Evolutionary conservation across 192 early-diverging fungal species (phyloP), one percentile per base, ranked within the genome.

Genomic region (Rhizophlyctis rosea): DNA sequence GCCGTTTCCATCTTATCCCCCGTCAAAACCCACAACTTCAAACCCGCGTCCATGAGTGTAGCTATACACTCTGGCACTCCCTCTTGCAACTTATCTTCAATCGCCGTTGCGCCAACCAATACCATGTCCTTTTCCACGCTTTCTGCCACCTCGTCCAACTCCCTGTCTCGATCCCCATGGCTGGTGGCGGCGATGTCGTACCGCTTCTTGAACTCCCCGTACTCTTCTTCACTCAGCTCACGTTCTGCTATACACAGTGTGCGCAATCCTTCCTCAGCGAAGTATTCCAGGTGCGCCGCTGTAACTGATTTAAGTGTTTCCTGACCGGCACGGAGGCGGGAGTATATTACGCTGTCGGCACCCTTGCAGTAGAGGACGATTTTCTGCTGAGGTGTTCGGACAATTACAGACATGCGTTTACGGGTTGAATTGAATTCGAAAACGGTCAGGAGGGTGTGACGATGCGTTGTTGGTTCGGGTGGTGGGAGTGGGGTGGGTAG

Each of bases 31-130:
- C 96, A 98, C 34, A 97, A 72, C 74, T 95, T 94, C 64, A 97
- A 91, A 21, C 93, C 93, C 0, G 94, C 95, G 47, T 78, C 78
- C 1, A 88, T 79, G 52, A 98, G 70, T 30, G 85, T 84, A 1
- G 87, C 86, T 62, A 98, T 97, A 39, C 90, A 88, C 58, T 94
- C 92, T 4, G 96, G 94, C 2, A 98, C 96, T 59, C 92, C 94
- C n/a, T 93, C 93, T 70, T 98, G 96, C 16, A 98, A 86, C 76
- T 90, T 87, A 70, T 98, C 96, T 77, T 98, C 96, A 52, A 98
- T 97, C 3, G 96, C 96, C 0, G 96, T 98, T n/a, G 91, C 93
- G 54, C 96, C 96, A 54, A 96, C 76, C 44, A 98, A 72, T 61
- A 83, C 79, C 58, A 98, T 64, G 1, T 85, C 77, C 33, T 72